These are phyloP conservation scores for Mortierella sp. DNA, from an alignment of 371 early-diverging fungal species.

Conservation along the genomic window DNA sequence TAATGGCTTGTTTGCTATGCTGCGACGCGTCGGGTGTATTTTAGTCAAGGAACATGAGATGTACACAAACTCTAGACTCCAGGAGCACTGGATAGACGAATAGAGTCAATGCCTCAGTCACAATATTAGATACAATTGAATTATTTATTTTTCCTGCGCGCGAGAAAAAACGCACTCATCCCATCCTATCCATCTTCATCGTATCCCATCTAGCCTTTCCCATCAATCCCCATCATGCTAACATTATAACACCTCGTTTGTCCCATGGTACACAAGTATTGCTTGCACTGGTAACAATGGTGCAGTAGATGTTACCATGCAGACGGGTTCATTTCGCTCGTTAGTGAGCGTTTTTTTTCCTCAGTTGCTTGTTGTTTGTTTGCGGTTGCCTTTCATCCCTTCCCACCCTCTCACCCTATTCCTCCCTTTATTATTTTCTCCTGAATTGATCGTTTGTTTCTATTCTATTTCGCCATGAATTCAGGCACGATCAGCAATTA, in stretches of 20 bases:
- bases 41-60: not conserved
- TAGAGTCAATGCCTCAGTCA: not conserved
- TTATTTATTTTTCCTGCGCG: not conserved
- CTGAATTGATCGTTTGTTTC: not conserved
- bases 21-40: not conserved
- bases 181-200: no score
- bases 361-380: not conserved
- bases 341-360: not conserved
- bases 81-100: not conserved
- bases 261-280: no score
- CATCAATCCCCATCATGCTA: not conserved
- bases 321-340: constrained; percentile 5
- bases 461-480: not conserved
- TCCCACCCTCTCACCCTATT: not conserved
- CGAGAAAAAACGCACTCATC: no score
- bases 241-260: not conserved
- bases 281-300: not conserved
- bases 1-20: not conserved
- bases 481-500: not conserved
- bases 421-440: not conserved
- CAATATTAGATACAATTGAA: not conserved
- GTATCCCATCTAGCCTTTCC: no score
- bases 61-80: not conserved
- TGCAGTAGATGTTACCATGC: not conserved
- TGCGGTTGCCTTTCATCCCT: no score